Base-by-base conservation (phyloP, 2,329 filamentous ascomycete genomes). In the Massarina eburnea region DNA sequence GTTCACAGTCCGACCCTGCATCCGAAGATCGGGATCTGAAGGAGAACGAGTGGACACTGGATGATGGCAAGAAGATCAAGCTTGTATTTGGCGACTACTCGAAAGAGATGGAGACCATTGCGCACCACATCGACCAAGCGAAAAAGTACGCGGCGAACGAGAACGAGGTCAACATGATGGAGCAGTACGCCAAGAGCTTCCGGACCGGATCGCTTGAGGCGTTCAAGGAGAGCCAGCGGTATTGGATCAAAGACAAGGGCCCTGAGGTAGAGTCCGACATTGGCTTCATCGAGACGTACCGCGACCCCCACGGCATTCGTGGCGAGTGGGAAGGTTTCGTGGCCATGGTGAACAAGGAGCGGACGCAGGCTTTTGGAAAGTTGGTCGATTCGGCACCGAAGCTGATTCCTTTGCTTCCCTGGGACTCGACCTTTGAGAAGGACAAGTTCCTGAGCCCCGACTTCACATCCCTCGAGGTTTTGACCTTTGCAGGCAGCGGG, bases 371-470 rank as follows among this genome's bases (percentile, higher is more conserved):
- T 1, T 97, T 97, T 64, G 87, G 86, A 7, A 86, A 88, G 57
- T 81, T 97, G 1, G 94, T 97, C 4, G 80, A 85, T 17, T 85
- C 85, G 20, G 91, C 94, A 0, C 87, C 91, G 9, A 76, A 77
- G 36, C 85, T 96, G 66, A 96, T 99, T 41, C 89, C 91, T 6
- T 83, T 95, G 51, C 76, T 99, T 12, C 94, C 94, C 0, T 99
- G 94, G 94, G 76, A 78, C 27, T 80, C 82, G 37, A 88, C 89
- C 0, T 99, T 97, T 56, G 94, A 99, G 68, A 97, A 97, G 72
- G 91, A 96, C 75, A 91, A 88, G 63, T 99, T 99, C 71, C 73
- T 95, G 27, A 92, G 89, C 41, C 94, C 94, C 0, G 94, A 99
- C 68, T 99, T 99, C 66, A 97, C 94, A 0, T 94, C 88, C 8